A percentile compares a stretch with the other conserved stretches of the same genome.
phyloP scores from a whole-genome alignment of 148 eudicot genomes.

The Oxyria digyna region DNA sequence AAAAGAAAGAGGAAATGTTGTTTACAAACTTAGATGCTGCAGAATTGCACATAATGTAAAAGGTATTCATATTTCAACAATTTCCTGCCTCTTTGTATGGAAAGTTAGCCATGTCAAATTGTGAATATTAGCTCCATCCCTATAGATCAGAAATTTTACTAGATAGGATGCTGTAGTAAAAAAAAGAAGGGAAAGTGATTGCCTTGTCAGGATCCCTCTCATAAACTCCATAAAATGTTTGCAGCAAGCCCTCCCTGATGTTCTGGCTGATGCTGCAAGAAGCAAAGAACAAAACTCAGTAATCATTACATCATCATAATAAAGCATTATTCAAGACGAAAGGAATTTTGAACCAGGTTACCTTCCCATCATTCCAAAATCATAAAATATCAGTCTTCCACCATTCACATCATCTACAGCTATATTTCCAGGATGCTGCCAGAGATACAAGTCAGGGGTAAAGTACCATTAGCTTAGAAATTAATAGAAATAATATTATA shows the following conservation, averaged over 20 bases:
- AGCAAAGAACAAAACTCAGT: slow-evolving; percentile 5
- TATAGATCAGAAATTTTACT: neutral
- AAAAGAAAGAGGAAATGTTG: neutral
- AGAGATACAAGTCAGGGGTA: slow-evolving; percentile 14
- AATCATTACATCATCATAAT: neutral
- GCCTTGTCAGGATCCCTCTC: slow-evolving; percentile 96
- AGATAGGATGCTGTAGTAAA: neutral
- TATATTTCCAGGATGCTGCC: slow-evolving; percentile 97
- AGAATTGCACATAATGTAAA: neutral
- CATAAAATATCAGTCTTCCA: slow-evolving; percentile 95
- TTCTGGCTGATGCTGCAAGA: slow-evolving; percentile 83
- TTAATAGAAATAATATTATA: neutral
- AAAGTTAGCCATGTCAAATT: neutral
- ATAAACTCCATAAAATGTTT: slow-evolving; percentile 89
- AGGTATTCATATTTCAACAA: neutral
- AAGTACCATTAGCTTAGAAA: neutral
- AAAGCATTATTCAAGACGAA: neutral
- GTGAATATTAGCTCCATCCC: neutral
- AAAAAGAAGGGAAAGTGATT: neutral
- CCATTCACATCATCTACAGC: slow-evolving; percentile 99
- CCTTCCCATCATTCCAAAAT: slow-evolving; percentile 99
- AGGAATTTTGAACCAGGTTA: slow-evolving; percentile 16
- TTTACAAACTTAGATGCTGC: neutral
- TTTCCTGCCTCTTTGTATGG: neutral
- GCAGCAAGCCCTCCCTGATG: slow-evolving; percentile 88